phyloP scores from a whole-genome alignment of 176 grass and related monocot genomes.

The Eragrostis nindensis region DNA sequence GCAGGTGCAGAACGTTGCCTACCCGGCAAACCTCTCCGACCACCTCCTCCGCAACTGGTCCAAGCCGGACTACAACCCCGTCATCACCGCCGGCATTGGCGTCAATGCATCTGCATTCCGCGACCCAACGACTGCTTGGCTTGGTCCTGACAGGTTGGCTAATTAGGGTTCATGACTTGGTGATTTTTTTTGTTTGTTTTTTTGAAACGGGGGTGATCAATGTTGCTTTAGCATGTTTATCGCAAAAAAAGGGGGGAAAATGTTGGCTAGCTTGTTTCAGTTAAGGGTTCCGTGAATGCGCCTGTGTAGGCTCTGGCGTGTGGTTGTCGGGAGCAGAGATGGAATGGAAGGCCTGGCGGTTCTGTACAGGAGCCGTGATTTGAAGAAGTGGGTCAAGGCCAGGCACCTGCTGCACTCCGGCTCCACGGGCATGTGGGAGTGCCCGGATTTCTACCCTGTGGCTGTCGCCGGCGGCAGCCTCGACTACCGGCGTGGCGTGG shows the following conservation, averaged over 20 bases:
- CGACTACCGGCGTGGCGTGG: conserved; percentile 57
- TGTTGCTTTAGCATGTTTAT: no score
- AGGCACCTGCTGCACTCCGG: conserved; percentile 54
- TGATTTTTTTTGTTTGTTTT: no score
- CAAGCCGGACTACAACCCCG: conserved; percentile 76
- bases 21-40: conserved; percentile 67
- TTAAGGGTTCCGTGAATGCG: no score
- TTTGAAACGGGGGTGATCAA: no score
- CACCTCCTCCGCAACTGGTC: conserved; percentile 60
- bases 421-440: conserved; percentile 94
- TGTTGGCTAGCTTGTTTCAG: no score
- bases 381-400: conserved; percentile 53
- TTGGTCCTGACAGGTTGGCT: conserved; percentile 45
- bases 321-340: no score
- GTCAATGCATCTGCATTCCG: conserved; percentile 67
- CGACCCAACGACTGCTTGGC: conserved; percentile 76
- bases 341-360: not conserved
- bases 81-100: conserved; percentile 37
- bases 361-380: conserved; percentile 69
- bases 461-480: conserved; percentile 42
- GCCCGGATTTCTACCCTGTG: conserved; percentile 84
- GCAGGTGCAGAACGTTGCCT: conserved; percentile 71
- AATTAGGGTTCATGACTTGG: no score
- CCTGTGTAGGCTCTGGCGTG: no score
- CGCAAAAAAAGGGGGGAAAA: no score